Evolutionary conservation across 768 basidiomycete genomes (phyloP), one percentile per base, ranked within the genome.

Genomic region (Fistulinella prunicolor): DNA sequence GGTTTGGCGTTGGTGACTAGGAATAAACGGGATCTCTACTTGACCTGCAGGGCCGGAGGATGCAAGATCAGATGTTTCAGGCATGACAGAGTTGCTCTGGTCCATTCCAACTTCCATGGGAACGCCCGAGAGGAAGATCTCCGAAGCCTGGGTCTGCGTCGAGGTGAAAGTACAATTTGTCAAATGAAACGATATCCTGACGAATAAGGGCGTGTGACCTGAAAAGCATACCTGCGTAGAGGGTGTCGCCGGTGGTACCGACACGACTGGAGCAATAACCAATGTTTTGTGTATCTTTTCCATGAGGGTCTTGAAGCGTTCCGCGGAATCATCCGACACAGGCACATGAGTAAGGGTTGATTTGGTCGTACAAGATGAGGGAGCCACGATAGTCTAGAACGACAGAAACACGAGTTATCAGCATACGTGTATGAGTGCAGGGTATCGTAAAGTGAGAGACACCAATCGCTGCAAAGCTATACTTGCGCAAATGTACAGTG

Each of bases 11-110:
- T 82, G 76, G 1, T 79, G 66, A 1, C 81, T 76, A 39, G 90
- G 90, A 9, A 94, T 74, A 54, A 84, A 94, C 1, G 91, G 82
- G 7, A 93, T 79, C 65, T 91, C 89, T 29, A 81, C 76, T 44
- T 82, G 77, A 65, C 74, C 77, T 20, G 70, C 72, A 10, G 58
- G 53, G 20, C 66, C 62, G 6, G 62, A 47, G 34, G 56, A 63
- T 42, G 60, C 58, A 46, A 53, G 37, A 42, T 44, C 48, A 46
- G 59, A 32, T 43, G 20, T 22, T 19, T 40, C 42, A n/a, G 41
- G 26, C 9, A 26, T 23, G 24, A 30, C 26, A 7, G 44, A 12
- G 16, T 41, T 34, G 8, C 7, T 13, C 42, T 38, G 42, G 16
- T 39, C 40, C 6, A 50, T 36, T 24, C 43, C 49, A 17, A 44